Evolutionary conservation across 1,284 basidiomycete genomes (phyloP), one percentile per base, ranked within the genome.

Genomic region (Inonotus obliquus): DNA sequence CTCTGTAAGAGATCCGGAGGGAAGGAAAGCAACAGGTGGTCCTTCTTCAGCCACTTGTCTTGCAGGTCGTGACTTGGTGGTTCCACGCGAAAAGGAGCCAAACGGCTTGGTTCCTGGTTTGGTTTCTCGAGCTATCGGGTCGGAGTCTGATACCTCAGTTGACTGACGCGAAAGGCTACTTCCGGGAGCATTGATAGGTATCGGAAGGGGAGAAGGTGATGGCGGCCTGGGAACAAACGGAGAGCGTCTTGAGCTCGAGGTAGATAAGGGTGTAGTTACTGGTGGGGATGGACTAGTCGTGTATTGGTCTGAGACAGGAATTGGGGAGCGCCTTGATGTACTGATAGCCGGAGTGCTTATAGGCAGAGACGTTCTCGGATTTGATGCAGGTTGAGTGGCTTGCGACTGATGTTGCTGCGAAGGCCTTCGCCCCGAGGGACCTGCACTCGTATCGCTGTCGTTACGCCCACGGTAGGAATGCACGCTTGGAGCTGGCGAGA

Each of bases 161-260:
- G 62, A 59, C 9, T 57, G 48, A 19, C 62, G 52, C 17, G 62
- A 63, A 13, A 63, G 38, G 41, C 56, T 47, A 19, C n/a, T 25
- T n/a, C 47, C 29, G 5, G 47, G 39, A n/a, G 27, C 51, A 25
- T 14, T 21, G 1, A 49, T 45, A 7, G 52, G 47, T 29, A 29
- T 21, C 13, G 32, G 39, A 27, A 49, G 21, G 17, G 44, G 45
- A 35, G 49, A 38, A 44, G 49, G 48, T 7, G 44, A 58, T 23
- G 57, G 21, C 23, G 39, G 5, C 19, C 44, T 23, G 21, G 14
- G n/a, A 21, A 9, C 10, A 23, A 29, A 32, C 7, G 41, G 39
- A 47, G 55, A 52, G 19, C 21, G 45, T 38, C 47, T 45, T 9
- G 7, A 9, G n/a, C 17, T 41, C 19, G 57, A 51, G 23, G 29